Base-by-base conservation (phyloP, 495 filamentous ascomycete genomes). In the Trichoderma parareesei region DNA sequence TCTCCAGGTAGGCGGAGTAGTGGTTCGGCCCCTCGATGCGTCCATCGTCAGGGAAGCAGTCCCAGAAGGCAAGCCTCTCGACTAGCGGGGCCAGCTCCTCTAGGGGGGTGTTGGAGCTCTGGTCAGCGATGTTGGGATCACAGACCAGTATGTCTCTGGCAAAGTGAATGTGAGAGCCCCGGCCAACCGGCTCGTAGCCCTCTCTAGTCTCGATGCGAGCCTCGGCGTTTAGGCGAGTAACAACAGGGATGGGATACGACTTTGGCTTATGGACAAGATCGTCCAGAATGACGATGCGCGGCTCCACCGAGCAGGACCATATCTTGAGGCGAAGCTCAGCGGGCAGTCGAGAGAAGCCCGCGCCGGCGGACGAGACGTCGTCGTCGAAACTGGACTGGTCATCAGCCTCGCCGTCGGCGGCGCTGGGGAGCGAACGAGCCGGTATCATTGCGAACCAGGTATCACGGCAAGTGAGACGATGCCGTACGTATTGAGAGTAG, bases 31-130 rank as follows among this genome's bases (percentile, higher is more conserved):
- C 33, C 18, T 44, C 42, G 42, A 63, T 63, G n/a, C 61, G 40
- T 13, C 43, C 41, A 27, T 63, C 61, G 33, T 63, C 61, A 49
- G 61, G 42, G 40, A 46, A 42, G 42, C 61, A 63, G 42, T 63
- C 61, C 61, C 61, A 63, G 35, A 63, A 63, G 61, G 43, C 61
- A 13, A 63, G 40, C 16, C 61, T 42, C 33, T 63, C 61, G 61
- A 48, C 42, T 16, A 18, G 61, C 33, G 61, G 43, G 14, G 61
- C 61, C 18, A 63, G 40, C 18, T 63, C 20, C 37, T 63, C 61
- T 13, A 46, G 40, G 43, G 43, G 43, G 4, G 33, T 48, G 43
- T 37, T 44, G 33, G 61, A 46, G 40, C 40, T 63, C 43, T 48
- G 61, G 61, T 63, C 61, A 46, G 61, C 14, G n/a, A 63, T 43